Conservation (phyloP, 176 grass and related monocot species). For the Cenchrus fungigraminus region DNA sequence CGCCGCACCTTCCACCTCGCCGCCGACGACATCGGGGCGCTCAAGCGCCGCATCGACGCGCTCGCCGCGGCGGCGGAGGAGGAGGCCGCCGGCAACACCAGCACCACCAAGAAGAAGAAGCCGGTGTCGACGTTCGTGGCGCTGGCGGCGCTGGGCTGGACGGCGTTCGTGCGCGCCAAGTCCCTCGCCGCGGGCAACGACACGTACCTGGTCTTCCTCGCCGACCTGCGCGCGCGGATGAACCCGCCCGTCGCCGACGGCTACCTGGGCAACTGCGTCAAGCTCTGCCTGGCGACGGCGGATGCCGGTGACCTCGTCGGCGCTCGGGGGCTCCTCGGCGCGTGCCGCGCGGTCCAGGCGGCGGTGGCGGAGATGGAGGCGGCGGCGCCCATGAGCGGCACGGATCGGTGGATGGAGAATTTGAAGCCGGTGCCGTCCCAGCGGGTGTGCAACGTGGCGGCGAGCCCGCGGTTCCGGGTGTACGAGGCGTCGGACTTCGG, state of each 20-base stretch:
- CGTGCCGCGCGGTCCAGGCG: slow-evolving; percentile 32
- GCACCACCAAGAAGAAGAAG: not conserved
- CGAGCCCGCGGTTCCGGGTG: slow-evolving; percentile 45
- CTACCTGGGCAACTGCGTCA: slow-evolving; percentile 58
- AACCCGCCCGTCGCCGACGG: slow-evolving; percentile 39
- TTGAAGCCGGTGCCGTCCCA: slow-evolving; percentile 28
- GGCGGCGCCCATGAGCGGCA: slow-evolving; percentile 6
- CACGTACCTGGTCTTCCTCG: slow-evolving; percentile 54
- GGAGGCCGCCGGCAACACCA: no score
- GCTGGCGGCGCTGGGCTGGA: slow-evolving; percentile 47
- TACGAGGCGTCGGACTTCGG: slow-evolving; percentile 61
- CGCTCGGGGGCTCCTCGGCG: not conserved
- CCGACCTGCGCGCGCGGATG: slow-evolving; percentile 47
- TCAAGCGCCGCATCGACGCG: slow-evolving; percentile 34
- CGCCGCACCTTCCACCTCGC: slow-evolving; percentile 42
- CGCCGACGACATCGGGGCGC: slow-evolving; percentile 7
- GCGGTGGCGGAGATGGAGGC: slow-evolving; percentile 47
- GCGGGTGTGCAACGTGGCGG: slow-evolving; percentile 41
- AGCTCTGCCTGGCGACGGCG: not conserved
- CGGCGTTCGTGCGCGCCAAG: slow-evolving; percentile 35
- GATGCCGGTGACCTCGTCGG: slow-evolving; percentile 38
- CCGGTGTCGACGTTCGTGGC: slow-evolving; percentile 57
- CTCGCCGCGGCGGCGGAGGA: slow-evolving; percentile 7
- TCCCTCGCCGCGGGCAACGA: slow-evolving; percentile 19
- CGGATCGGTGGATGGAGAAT: slow-evolving; percentile 14